Conservation (phyloP, 1,284 basidiomycete genomes). For the Leucoagaricus sp. region DNA sequence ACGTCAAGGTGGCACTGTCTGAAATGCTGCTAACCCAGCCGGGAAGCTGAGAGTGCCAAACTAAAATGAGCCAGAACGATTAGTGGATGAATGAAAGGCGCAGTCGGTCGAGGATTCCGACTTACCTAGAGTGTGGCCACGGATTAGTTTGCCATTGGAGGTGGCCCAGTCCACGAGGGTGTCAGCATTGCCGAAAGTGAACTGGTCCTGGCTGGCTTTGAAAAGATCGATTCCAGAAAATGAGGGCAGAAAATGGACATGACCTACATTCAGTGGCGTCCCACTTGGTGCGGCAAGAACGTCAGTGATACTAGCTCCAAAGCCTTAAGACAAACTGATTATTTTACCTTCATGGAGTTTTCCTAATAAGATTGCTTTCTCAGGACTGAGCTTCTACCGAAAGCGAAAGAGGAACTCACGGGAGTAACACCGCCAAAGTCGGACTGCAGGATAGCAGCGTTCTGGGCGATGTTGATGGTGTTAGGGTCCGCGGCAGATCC, state of each 20-base stretch:
- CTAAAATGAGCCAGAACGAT: neutral
- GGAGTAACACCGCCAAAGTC: conserved; percentile 20
- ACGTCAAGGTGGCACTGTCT: conserved; percentile 18
- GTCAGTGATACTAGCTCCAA: neutral
- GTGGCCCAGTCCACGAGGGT: conserved; percentile 21
- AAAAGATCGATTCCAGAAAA: neutral
- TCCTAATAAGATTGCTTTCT: conserved; percentile 16
- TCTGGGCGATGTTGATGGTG: conserved; percentile 15
- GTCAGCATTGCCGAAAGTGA: conserved; percentile 19
- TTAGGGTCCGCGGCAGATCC: conserved; percentile 19
- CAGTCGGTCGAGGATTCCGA: neutral
- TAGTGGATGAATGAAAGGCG: neutral
- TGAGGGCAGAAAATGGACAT: neutral
- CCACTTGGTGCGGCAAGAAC: conserved; percentile 14
- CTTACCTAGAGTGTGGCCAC: conserved; percentile 23
- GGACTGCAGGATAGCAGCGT: conserved; percentile 17
- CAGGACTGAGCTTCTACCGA: neutral
- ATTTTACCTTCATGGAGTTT: conserved; percentile 23
- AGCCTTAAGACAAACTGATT: no score
- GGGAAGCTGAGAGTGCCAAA: conserved; percentile 24
- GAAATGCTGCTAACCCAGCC: conserved; percentile 19
- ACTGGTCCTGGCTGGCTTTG: conserved; percentile 16
- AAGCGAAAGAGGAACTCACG: neutral
- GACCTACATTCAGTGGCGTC: conserved; percentile 19
- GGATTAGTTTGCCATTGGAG: conserved; percentile 22